Evolutionary conservation across 768 basidiomycete species (phyloP), one percentile per base, ranked within the genome.

Genomic region (Leccinum sublutescens): DNA sequence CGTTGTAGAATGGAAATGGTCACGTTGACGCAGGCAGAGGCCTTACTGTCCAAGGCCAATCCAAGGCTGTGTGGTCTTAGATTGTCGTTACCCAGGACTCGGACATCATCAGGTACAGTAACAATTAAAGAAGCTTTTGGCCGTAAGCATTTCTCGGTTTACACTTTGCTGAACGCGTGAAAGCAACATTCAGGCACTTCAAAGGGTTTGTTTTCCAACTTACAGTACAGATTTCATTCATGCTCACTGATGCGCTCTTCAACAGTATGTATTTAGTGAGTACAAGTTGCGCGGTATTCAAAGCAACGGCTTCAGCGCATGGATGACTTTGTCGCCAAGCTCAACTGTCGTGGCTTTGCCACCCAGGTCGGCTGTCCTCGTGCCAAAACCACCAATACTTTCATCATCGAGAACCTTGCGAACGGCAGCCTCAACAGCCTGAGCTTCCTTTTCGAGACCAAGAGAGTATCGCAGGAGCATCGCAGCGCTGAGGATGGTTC

Each of bases 401-500:
- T 80, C 76, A 10, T 78, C 77, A 71, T 99, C 96, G 12, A 99
- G 78, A 25, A 91, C 93, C 73, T 87, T 93, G 60, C 88, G 80
- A 9, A 99, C 96, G n/a, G 97, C 94, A 54, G 78, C 74, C 74
- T 99, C 97, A 59, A 99, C 87, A 21, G 89, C 85, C 57, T 81
- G 81, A 6, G 97, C 97, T 66, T 92, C 87, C 64, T 80, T 83
- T 61, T 93, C 91, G 56, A 94, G 80, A 25, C 93, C 93, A 31
- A 99, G 86, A 27, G 96, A 98, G 76, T 98, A 99, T 48, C 95
- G 86, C 54, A 97, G 80, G 60, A 97, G 86, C 87, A 97, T 85
- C 14, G 95, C 95, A 17, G 89, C 90, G 55, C 93, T 95, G 59
- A 97, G 88, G 71, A 97, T 96, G 15, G 95, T 95, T 54, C 95